Base-by-base conservation (phyloP, 2,329 filamentous ascomycete species). In the Claviceps africana region DNA sequence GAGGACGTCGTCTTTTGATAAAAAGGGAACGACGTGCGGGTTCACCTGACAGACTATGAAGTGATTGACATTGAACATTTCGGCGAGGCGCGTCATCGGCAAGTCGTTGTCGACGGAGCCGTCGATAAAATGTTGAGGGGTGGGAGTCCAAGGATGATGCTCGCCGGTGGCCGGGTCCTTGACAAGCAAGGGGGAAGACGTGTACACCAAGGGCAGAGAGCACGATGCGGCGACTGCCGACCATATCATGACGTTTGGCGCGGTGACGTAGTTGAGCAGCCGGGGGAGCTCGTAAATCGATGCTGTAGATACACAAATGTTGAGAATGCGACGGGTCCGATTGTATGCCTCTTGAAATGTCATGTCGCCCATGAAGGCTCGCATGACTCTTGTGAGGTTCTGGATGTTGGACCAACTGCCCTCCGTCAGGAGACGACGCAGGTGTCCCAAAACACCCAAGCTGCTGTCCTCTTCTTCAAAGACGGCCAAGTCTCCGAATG, bases 31-130 rank as follows among this genome's bases (percentile, higher is more conserved):
- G 9, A 96, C 87, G 60, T 97, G 91, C 0, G 91, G 91, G 61
- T 97, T 97, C 49, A 96, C 89, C 65, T 97, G 91, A 0, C 89
- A 95, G 19, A 96, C 91, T 58, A 97, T 96, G 63, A 96, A 96
- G 64, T 96, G 91, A 62, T 96, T 96, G 64, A 96, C 90, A 62
- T 96, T 95, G 73, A 96, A 95, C 85, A 96, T 90, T 63, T 95
- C 89, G 1, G 89, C 83, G 17, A 97, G 74, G 2, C 88, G 81
- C 21, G 85, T 88, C 81, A 95, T 95, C 1, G 91, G 91, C 2
- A 97, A 73, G 65, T 97, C 91, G 54, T 93, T 93, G 64, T 96
- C 89, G 22, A 97, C 88, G 1, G 90, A 96, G 1, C 91, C 91
- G 64, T 97, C 91, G 50, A 97, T 95, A 79, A 88, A 96, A 57